Evolutionary conservation across 2,329 filamentous ascomycete genomes (phyloP).

Genomic region (Trichoderma sp.): DNA sequence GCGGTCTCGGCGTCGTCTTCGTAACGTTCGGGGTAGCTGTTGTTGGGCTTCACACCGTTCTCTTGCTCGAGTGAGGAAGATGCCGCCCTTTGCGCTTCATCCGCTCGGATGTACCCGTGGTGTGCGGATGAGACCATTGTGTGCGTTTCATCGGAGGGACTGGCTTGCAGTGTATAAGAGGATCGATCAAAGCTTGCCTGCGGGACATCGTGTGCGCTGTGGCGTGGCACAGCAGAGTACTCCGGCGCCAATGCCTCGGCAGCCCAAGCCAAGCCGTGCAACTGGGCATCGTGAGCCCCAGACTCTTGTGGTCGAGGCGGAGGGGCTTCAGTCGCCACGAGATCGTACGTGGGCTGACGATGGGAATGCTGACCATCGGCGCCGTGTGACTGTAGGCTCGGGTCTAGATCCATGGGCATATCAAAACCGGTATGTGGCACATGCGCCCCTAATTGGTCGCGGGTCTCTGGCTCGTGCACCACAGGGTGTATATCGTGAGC

Average conservation of each 20-base stretch:
- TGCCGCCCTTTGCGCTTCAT: neutral
- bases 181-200: slow-evolving; percentile 15
- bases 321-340: slow-evolving; percentile 4
- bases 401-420: slow-evolving; percentile 29
- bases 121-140: neutral
- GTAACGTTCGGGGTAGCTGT: slow-evolving; percentile 2
- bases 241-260: neutral
- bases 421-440: slow-evolving; percentile 10
- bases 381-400: slow-evolving; percentile 27
- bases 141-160: slow-evolving; percentile 9
- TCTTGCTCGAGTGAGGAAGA: neutral
- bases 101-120: neutral
- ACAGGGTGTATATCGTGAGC: slow-evolving; percentile 27
- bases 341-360: neutral
- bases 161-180: slow-evolving; percentile 13
- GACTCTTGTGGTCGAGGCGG: slow-evolving; percentile 1
- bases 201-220: neutral
- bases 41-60: neutral
- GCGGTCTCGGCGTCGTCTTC: slow-evolving; percentile 25
- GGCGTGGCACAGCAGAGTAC: slow-evolving; percentile 16
- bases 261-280: slow-evolving; percentile 16
- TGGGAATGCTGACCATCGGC: slow-evolving; percentile 3
- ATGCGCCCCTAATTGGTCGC: neutral
- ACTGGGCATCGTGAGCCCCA: neutral
- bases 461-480: neutral